Conservation (phyloP, 23 red algal genomes). For the Agarophyton chilense region DNA sequence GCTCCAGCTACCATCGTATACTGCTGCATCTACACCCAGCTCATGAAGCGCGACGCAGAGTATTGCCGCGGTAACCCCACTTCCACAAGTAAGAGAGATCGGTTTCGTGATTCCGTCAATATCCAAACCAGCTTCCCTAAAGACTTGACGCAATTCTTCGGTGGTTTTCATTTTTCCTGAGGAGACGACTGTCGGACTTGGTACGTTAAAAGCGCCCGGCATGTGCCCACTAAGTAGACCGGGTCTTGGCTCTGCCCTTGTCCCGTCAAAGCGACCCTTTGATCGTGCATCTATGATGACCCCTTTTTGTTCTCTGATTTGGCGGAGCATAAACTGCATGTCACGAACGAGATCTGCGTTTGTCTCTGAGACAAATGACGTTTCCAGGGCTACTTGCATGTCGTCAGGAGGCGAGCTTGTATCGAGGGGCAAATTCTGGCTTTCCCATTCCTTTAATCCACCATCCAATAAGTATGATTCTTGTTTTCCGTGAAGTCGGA, state of each 20-base stretch:
- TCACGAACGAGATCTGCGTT: slow-evolving; percentile 49
- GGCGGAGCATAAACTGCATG: slow-evolving; percentile 34
- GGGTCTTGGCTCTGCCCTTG: slow-evolving; percentile 76
- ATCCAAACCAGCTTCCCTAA: slow-evolving; percentile 45
- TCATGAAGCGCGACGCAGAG: slow-evolving; percentile 76
- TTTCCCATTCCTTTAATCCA: slow-evolving; percentile 69
- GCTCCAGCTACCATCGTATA: slow-evolving; percentile 93
- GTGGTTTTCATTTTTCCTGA: slow-evolving; percentile 32
- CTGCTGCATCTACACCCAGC: slow-evolving; percentile 52
- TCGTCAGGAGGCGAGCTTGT: not conserved
- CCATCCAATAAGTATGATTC: slow-evolving; percentile 80
- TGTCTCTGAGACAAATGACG: not conserved
- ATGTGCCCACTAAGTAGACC: slow-evolving; percentile 84
- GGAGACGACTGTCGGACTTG: slow-evolving; percentile 32
- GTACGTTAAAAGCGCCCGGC: slow-evolving; percentile 62
- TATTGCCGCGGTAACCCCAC: slow-evolving; percentile 89
- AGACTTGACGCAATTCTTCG: slow-evolving; percentile 43
- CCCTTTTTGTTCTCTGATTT: slow-evolving; percentile 16
- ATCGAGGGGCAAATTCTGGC: slow-evolving; percentile 26
- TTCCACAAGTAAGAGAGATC: slow-evolving; percentile 75
- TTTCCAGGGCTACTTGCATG: not conserved
- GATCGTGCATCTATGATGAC: slow-evolving; percentile 88
- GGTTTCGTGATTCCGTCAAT: slow-evolving; percentile 7
- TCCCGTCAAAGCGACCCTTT: slow-evolving; percentile 71
- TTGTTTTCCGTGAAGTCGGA: slow-evolving; percentile 76